A percentile compares a stretch with the other conserved stretches of the same genome.
Conservation (phyloP, 2,329 filamentous ascomycete species). For the Aotearoamyces nothofagi region DNA sequence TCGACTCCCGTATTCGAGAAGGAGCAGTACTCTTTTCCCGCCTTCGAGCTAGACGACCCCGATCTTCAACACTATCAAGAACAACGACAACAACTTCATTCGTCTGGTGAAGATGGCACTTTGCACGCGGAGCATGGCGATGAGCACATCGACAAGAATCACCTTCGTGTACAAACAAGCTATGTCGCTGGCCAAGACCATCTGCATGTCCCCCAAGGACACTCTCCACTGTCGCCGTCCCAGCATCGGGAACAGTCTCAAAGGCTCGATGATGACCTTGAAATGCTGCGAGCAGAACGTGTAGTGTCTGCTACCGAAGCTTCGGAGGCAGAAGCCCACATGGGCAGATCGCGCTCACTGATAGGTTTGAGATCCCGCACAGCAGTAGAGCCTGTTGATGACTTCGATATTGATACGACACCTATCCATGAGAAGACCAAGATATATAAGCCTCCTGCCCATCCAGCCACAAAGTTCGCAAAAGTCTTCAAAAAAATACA, state of each 20-base stretch:
- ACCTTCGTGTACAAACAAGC: conserved; percentile 31
- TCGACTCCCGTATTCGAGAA: conserved; percentile 15
- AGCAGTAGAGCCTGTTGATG: conserved; percentile 42
- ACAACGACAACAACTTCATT: conserved; percentile 4
- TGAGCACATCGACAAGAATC: conserved; percentile 20
- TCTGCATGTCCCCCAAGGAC: conserved; percentile 8
- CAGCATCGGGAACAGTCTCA: conserved; percentile 41
- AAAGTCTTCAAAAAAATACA: conserved; percentile 51
- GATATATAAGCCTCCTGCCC: conserved; percentile 47
- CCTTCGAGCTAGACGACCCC: conserved; percentile 10
- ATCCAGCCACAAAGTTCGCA: conserved; percentile 44
- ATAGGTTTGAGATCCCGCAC: conserved; percentile 28
- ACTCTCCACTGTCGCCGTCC: conserved; percentile 31
- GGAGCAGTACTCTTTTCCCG: conserved; percentile 18
- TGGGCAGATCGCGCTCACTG: conserved; percentile 23
- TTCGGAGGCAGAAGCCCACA: conserved; percentile 14
- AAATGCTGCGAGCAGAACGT: conserved; percentile 48
- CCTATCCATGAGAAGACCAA: conserved; percentile 52
- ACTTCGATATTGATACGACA: conserved; percentile 36
- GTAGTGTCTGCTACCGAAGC: conserved; percentile 24
- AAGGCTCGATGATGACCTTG: conserved; percentile 49
- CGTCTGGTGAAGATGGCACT: conserved; percentile 19
- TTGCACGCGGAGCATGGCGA: conserved; percentile 11
- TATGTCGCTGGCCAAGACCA: conserved; percentile 19
- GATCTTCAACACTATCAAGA: too few species aligned